These are phyloP conservation scores for Furcasterigmium sp. DNA, from an alignment of 2,329 filamentous ascomycete genomes.

Conservation along the genomic window DNA sequence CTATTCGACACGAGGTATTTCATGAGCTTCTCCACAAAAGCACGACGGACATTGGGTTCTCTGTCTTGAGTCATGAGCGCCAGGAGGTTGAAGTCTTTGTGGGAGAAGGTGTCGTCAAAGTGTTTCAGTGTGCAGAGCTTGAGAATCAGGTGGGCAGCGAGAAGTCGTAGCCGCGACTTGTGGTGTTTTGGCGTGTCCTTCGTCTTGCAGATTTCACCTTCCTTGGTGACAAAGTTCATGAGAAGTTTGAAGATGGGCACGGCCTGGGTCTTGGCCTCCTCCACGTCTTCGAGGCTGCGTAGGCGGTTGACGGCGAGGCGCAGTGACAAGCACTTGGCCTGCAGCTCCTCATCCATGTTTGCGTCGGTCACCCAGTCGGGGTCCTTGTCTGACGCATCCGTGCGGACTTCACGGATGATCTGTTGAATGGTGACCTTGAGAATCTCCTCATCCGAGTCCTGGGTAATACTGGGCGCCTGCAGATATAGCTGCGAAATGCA, in stretches of 20 bases:
- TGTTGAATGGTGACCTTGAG: conserved; percentile 71
- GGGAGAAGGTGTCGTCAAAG: conserved; percentile 70
- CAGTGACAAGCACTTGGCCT: conserved; percentile 77
- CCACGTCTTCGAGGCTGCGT: conserved; percentile 50
- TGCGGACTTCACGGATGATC: conserved; percentile 66
- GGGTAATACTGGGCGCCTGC: conserved; percentile 65
- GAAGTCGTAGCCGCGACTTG: conserved; percentile 72
- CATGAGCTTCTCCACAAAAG: conserved; percentile 80
- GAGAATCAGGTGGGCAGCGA: conserved; percentile 73
- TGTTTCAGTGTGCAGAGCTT: conserved; percentile 77
- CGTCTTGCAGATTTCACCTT: conserved; percentile 75
- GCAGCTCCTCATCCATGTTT: conserved; percentile 71
- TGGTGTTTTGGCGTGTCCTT: conserved; percentile 73
- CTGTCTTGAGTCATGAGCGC: conserved; percentile 78
- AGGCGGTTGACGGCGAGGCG: conserved; percentile 84
- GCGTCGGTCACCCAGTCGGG: conserved; percentile 64
- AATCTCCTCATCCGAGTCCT: conserved; percentile 71
- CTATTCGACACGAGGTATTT: conserved; percentile 77
- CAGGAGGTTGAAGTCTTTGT: conserved; percentile 73
- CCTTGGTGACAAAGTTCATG: conserved; percentile 66
- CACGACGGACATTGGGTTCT: conserved; percentile 65
- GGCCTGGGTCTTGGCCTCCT: conserved; percentile 53
- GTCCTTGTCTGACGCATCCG: conserved; percentile 49
- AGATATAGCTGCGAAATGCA: conserved; percentile 72
- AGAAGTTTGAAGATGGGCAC: conserved; percentile 73